Evolutionary conservation across 805 yeast genomes (phyloP), one percentile per base, ranked within the genome.

Genomic region (Ogataea naganishii): DNA sequence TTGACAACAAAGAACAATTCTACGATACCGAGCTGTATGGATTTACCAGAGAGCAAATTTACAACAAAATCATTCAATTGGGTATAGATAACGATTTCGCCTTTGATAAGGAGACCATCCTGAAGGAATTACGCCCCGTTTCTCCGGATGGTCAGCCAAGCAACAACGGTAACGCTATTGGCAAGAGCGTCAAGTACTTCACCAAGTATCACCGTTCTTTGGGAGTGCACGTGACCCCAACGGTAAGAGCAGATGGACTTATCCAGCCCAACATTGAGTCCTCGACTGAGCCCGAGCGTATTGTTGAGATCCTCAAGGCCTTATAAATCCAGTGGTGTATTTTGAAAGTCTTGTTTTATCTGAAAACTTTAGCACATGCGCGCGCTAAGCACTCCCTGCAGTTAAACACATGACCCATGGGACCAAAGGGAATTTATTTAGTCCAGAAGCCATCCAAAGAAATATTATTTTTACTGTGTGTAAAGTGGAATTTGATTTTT

Each of bases 171-270:
- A 78, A 75, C 41, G 60, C 51, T 6, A 64, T 77, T 21, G 62
- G 72, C 3, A 62, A 53, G 20, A 94, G 83, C 45, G 43, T 81
- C 37, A 85, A 83, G 56, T 78, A 77, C 44, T 83, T 81, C 47
- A 68, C 86, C 13, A 67, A 75, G 49, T 73, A 72, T 47, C 75
- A 74, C 31, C 69, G 95, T 49, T 83, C 82, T 35, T 70, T 76
- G 24, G 85, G 89, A 25, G 72, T 80, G 22, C 95, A 85, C 48
- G 77, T 80, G n/a, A 81, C 92, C 3, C 95, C 95, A 14, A 77
- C 92, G 4, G 80, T 82, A 10, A 52, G 69, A 14, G 58, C 84
- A 23, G 70, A 83, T 49, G 95, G 95, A 1, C 70, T 80, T 29
- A 62, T 64, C 14, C 69, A 67, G 38, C 60, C 62, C 20, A 43